phyloP scores from a whole-genome alignment of 1,139 yeast species.

The Hanseniaspora uvarum region DNA sequence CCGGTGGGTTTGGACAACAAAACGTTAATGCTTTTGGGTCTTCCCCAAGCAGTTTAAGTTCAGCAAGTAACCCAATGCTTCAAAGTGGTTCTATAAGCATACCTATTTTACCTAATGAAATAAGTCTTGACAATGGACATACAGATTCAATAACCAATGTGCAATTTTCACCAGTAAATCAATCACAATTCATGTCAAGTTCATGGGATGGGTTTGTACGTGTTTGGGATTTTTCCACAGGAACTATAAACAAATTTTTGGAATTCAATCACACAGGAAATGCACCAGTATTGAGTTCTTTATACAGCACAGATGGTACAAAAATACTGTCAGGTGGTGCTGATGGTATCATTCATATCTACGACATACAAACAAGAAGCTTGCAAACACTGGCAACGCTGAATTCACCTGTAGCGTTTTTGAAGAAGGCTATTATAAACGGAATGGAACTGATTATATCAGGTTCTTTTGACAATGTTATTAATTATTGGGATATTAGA shows the following conservation, averaged over 20 bases:
- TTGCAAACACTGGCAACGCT: conserved; percentile 78
- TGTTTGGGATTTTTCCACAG: conserved; percentile 72
- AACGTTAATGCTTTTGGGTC: neutral
- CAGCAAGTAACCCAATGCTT: neutral
- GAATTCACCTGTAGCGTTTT: conserved; percentile 66
- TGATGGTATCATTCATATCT: conserved; percentile 77
- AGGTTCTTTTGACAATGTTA: conserved; percentile 94
- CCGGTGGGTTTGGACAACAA: neutral
- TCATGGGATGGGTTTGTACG: conserved; percentile 96
- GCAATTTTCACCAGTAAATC: conserved; percentile 87
- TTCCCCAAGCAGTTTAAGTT: neutral
- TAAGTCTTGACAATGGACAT: conserved; percentile 72
- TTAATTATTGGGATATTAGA: conserved; percentile 89
- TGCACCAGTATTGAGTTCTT: conserved; percentile 72
- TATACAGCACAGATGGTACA: conserved; percentile 81
- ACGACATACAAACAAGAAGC: conserved; percentile 75
- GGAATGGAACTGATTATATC: conserved; percentile 63
- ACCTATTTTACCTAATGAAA: conserved; percentile 64
- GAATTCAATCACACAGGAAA: conserved; percentile 80
- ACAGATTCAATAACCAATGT: conserved; percentile 85
- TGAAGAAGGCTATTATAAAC: conserved; percentile 73
- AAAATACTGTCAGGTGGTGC: conserved; percentile 86
- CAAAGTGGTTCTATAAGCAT: conserved; percentile 31
- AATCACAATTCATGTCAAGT: conserved; percentile 60
- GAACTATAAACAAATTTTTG: conserved; percentile 70